phyloP scores from a whole-genome alignment of 2,329 filamentous ascomycete genomes.

The Exophiala spinifera region DNA sequence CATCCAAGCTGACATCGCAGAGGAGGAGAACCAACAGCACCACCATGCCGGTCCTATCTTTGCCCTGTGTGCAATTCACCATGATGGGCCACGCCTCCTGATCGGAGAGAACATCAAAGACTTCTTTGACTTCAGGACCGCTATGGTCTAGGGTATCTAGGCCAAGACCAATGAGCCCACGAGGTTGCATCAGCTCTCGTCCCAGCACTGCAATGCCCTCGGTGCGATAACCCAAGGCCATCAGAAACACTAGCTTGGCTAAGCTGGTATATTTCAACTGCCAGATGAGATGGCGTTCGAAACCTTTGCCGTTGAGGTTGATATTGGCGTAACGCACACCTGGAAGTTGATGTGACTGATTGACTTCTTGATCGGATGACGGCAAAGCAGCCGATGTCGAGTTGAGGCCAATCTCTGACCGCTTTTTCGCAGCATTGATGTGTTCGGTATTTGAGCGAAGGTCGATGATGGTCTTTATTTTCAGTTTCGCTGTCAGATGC shows the following conservation, averaged over 20 bases:
- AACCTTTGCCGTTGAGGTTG: conserved; percentile 69
- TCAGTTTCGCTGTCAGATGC: conserved; percentile 57
- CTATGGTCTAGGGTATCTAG: conserved; percentile 68
- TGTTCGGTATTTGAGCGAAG: conserved; percentile 78
- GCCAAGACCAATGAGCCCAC: conserved; percentile 69
- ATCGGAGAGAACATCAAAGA: conserved; percentile 64
- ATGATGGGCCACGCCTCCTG: conserved; percentile 60
- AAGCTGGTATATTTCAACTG: conserved; percentile 60
- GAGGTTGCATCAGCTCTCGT: conserved; percentile 66
- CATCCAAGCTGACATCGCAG: conserved; percentile 45
- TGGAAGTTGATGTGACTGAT: conserved; percentile 60
- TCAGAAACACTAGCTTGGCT: conserved; percentile 61
- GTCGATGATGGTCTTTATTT: conserved; percentile 72
- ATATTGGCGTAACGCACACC: conserved; percentile 64
- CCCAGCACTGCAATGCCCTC: conserved; percentile 69
- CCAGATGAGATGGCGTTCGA: conserved; percentile 65
- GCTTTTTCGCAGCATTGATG: conserved; percentile 63
- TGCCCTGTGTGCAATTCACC: conserved; percentile 85
- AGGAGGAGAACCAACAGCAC: conserved; percentile 66
- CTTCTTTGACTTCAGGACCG: conserved; percentile 60
- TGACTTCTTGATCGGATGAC: conserved; percentile 50
- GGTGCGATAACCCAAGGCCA: conserved; percentile 64
- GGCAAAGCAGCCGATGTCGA: conserved; percentile 42
- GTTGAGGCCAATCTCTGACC: conserved; percentile 41
- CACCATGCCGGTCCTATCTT: conserved; percentile 75